These are phyloP conservation scores for Wickerhamia fluorescens DNA, from an alignment of 805 yeast genomes.

Conservation along the genomic window DNA sequence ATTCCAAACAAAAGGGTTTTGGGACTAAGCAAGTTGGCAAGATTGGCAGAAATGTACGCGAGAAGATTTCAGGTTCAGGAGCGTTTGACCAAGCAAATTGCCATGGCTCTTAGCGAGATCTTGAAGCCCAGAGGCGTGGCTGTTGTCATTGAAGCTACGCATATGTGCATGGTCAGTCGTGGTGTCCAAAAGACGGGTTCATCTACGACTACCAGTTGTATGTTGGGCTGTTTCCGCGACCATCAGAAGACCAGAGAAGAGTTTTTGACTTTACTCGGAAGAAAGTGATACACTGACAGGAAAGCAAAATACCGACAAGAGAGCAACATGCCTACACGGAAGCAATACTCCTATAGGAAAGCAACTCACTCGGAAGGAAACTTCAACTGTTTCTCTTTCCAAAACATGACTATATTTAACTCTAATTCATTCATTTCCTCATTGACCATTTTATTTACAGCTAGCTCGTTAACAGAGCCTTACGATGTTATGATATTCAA, in stretches of 20 bases:
- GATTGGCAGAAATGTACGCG: constrained; percentile 95
- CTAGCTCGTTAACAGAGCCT: constrained; percentile 2
- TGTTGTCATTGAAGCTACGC: constrained; percentile 95
- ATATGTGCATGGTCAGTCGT: constrained; percentile 99
- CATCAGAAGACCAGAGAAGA: constrained; percentile 96
- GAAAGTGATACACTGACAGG: too few species aligned
- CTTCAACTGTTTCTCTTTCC: constrained; percentile 5
- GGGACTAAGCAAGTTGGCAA: constrained; percentile 87
- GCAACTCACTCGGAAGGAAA: background rate
- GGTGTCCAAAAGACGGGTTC: constrained; percentile 96
- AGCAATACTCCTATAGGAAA: too few species aligned
- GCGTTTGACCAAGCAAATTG: constrained; percentile 92
- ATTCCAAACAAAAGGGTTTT: constrained; percentile 90
- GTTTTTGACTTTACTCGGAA: constrained; percentile 73
- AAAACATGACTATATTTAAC: background rate
- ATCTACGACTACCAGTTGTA: constrained; percentile 88
- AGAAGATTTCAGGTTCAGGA: constrained; percentile 98
- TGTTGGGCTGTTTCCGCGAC: constrained; percentile 92
- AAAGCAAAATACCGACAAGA: too few species aligned
- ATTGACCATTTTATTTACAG: too few species aligned
- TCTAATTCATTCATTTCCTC: constrained; percentile 5
- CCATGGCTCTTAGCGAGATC: constrained; percentile 89
- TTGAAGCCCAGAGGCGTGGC: constrained; percentile 96
- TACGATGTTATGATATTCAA: constrained; percentile 29
- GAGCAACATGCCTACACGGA: too few species aligned